A percentile compares a stretch with the other conserved stretches of the same genome.
These are phyloP conservation scores for Peronosclerospora sorghi DNA, from an alignment of 352 stramenopile species.

Conservation along the genomic window DNA sequence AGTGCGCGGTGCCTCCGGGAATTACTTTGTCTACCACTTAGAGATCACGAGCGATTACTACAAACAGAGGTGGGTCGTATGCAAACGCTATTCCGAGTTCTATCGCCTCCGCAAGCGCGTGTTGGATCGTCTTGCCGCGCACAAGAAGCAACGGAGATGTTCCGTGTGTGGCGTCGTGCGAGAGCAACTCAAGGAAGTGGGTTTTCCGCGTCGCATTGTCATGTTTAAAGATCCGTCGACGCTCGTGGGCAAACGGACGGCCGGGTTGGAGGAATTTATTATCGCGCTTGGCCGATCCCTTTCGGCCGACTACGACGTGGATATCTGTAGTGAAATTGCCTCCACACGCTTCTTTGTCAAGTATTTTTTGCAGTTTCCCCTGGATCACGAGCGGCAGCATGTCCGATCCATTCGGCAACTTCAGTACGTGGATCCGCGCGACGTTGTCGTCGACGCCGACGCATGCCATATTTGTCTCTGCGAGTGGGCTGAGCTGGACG, in stretches of 20 bases:
- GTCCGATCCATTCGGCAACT: slow-evolving; percentile 71
- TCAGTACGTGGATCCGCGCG: slow-evolving; percentile 75
- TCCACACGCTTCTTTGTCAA: slow-evolving; percentile 65
- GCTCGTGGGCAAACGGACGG: slow-evolving; percentile 51
- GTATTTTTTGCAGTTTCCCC: slow-evolving; percentile 72
- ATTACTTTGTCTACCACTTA: slow-evolving; percentile 79
- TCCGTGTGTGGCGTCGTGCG: slow-evolving; percentile 40
- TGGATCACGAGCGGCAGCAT: slow-evolving; percentile 74
- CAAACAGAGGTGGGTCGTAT: slow-evolving; percentile 84
- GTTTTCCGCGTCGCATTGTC: slow-evolving; percentile 58
- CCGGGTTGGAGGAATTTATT: slow-evolving; percentile 70
- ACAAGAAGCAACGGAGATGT: slow-evolving; percentile 49
- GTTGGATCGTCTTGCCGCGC: slow-evolving; percentile 39
- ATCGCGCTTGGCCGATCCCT: slow-evolving; percentile 65
- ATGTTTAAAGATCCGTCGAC: slow-evolving; percentile 62
- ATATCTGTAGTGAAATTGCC: slow-evolving; percentile 55
- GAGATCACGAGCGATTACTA: slow-evolving; percentile 84
- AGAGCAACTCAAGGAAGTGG: slow-evolving; percentile 53
- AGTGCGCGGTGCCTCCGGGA: slow-evolving; percentile 61
- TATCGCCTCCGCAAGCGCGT: slow-evolving; percentile 70
- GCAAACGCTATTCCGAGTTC: slow-evolving; percentile 83
- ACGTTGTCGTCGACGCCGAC: slow-evolving; percentile 73
- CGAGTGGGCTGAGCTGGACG: slow-evolving; percentile 76
- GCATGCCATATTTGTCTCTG: slow-evolving; percentile 75
- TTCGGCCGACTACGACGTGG: slow-evolving; percentile 28